These are phyloP conservation scores for Metarhizium rileyi DNA, from an alignment of 2,329 filamentous ascomycete species.

Conservation along the genomic window DNA sequence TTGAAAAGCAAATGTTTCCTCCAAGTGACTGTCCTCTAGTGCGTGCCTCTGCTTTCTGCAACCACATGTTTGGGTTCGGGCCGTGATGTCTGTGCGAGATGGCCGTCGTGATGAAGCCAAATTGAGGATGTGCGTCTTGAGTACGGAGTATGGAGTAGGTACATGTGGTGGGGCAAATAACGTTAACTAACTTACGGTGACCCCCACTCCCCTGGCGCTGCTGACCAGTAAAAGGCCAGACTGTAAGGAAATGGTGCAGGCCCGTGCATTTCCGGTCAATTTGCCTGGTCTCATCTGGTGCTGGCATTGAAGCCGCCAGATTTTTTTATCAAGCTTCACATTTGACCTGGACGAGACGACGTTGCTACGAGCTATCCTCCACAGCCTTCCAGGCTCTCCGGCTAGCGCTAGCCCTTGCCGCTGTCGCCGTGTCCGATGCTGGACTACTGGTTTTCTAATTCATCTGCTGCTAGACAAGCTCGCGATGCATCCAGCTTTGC, in stretches of 20 bases:
- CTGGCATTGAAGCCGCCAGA: background rate
- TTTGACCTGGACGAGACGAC: background rate
- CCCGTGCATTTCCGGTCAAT: no score
- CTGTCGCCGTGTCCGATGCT: constrained; percentile 8
- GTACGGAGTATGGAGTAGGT: no score
- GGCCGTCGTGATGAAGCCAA: background rate
- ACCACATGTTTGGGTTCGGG: background rate
- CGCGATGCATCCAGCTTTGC: constrained; percentile 36
- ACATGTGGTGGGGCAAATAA: no score
- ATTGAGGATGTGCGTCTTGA: no score
- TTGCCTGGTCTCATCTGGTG: no score
- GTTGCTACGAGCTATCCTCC: background rate
- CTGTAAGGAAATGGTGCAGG: no score
- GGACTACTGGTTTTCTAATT: constrained; percentile 1
- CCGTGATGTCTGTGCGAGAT: background rate
- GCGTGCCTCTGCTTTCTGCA: background rate
- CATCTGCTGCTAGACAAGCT: constrained; percentile 9
- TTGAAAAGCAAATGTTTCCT: background rate
- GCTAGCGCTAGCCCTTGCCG: constrained; percentile 7
- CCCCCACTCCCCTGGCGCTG: no score
- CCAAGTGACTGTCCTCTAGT: no score
- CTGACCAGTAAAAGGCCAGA: no score
- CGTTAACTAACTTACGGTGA: no score
- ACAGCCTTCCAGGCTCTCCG: background rate
- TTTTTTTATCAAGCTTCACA: background rate